Evolutionary conservation across 495 filamentous ascomycete genomes (phyloP).

Genomic region (Tuber calosporum): DNA sequence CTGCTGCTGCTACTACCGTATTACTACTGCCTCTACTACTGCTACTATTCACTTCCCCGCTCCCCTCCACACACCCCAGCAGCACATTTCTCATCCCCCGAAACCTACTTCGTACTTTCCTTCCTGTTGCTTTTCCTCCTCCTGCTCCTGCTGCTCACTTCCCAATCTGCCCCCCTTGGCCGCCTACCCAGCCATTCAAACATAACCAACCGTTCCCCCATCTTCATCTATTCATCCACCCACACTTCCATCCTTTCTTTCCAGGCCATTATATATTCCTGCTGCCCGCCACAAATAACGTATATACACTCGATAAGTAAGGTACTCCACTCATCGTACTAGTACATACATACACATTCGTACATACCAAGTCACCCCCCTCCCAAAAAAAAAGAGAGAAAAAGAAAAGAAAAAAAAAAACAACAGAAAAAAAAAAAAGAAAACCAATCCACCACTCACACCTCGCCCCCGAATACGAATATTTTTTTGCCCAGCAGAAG

Average conservation of each 20-base stretch:
- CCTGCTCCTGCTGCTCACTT: constrained; percentile 10
- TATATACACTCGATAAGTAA: constrained; percentile 10
- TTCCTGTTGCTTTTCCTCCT: constrained; percentile 16
- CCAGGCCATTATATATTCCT: neutral
- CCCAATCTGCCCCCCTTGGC: constrained; percentile 21
- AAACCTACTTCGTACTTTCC: no score
- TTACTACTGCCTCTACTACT: neutral
- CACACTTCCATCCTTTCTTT: constrained; percentile 1
- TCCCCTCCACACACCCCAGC: constrained; percentile 3
- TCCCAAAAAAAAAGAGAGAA: no score
- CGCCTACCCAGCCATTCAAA: constrained; percentile 27
- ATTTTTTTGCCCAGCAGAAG: constrained; percentile 24
- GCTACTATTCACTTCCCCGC: neutral
- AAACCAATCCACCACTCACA: neutral
- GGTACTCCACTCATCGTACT: constrained; percentile 33
- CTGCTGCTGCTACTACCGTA: neutral
- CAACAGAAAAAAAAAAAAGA: neutral
- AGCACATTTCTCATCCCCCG: constrained; percentile 6
- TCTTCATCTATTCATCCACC: constrained; percentile 14
- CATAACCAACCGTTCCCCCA: constrained; percentile 5
- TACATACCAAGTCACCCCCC: constrained; percentile 15
- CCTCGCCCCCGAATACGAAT: constrained; percentile 22
- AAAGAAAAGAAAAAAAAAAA: no score
- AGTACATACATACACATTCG: constrained; percentile 32
- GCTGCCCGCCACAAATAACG: constrained; percentile 2